Evolutionary conservation across 2,329 filamentous ascomycete species (phyloP).

Genomic region (Xylariaceae sp.): DNA sequence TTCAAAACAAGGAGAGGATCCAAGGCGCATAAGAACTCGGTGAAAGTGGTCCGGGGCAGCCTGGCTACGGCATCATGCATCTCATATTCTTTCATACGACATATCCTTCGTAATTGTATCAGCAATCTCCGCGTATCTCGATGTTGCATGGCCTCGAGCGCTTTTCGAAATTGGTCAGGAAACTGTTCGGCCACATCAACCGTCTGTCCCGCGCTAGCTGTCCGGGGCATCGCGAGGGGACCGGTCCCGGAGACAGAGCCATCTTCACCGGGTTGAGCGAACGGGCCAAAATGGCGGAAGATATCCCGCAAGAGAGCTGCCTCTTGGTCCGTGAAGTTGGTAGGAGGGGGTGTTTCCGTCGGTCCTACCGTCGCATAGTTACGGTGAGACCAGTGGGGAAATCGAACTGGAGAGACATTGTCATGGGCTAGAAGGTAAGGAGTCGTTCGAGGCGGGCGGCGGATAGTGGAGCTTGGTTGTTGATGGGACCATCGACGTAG

Average conservation of each 20-base stretch:
- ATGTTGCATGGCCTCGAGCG: constrained; percentile 26
- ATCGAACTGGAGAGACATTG: background rate
- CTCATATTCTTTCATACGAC: constrained; percentile 25
- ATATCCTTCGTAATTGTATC: constrained; percentile 21
- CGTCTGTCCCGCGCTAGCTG: background rate
- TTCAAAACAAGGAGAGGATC: constrained; percentile 58
- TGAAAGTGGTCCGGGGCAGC: constrained; percentile 60
- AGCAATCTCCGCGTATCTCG: constrained; percentile 29
- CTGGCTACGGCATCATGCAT: constrained; percentile 37
- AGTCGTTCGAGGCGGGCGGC: background rate
- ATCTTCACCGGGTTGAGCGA: too few species aligned
- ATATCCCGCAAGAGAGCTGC: constrained; percentile 18
- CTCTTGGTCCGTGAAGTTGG: constrained; percentile 9
- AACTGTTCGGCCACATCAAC: background rate
- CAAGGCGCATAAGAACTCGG: constrained; percentile 64
- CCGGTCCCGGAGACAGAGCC: too few species aligned
- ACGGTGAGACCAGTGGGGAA: background rate
- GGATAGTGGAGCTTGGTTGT: background rate
- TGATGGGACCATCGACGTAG: constrained; percentile 26
- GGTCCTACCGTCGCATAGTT: constrained; percentile 11
- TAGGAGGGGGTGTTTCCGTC: background rate
- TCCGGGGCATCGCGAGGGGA: background rate
- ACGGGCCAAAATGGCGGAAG: background rate
- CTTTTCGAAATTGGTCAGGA: constrained; percentile 16
- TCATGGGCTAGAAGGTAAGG: background rate